A percentile compares a stretch with the other conserved stretches of the same genome.
These are phyloP conservation scores for Glycine soja DNA, from an alignment of 306 rosid species.

Conservation along the genomic window DNA sequence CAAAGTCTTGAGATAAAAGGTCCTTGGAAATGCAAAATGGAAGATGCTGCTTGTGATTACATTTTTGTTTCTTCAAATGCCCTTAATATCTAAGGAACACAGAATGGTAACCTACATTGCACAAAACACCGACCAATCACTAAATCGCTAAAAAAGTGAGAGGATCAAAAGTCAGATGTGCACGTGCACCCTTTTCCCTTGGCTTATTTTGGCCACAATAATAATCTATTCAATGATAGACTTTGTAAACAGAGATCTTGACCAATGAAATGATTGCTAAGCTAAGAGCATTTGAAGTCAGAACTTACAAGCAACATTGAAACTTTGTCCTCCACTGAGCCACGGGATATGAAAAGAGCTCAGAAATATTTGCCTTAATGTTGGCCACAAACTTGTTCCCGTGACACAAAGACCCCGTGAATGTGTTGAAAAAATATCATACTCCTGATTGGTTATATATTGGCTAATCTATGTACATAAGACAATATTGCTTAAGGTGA, in stretches of 20 bases:
- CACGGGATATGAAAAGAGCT: conserved; percentile 40
- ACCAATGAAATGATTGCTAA: background rate
- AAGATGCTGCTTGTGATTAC: background rate
- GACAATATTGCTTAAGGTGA: conserved; percentile 22
- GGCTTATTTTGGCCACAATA: conserved; percentile 42
- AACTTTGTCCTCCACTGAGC: conserved; percentile 15
- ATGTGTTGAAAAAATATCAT: conserved; percentile 32
- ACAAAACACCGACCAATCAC: background rate
- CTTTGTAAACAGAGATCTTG: background rate
- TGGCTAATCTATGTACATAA: background rate
- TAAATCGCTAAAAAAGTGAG: too few species aligned
- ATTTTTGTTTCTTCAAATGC: conserved; percentile 18
- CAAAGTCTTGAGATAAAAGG: background rate
- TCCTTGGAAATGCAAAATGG: background rate
- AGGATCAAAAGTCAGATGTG: conserved; percentile 17
- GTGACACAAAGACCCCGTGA: conserved; percentile 57
- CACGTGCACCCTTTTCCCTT: conserved; percentile 33
- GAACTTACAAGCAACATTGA: conserved; percentile 43
- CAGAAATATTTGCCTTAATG: conserved; percentile 23
- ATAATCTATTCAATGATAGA: conserved; percentile 18
- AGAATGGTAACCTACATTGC: background rate
- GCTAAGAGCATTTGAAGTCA: conserved; percentile 35
- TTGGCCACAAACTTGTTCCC: conserved; percentile 46
- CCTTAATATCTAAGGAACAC: background rate
- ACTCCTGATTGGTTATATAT: conserved; percentile 25